Conservation (phyloP, 306 rosid species). For the Medicago truncatula region DNA sequence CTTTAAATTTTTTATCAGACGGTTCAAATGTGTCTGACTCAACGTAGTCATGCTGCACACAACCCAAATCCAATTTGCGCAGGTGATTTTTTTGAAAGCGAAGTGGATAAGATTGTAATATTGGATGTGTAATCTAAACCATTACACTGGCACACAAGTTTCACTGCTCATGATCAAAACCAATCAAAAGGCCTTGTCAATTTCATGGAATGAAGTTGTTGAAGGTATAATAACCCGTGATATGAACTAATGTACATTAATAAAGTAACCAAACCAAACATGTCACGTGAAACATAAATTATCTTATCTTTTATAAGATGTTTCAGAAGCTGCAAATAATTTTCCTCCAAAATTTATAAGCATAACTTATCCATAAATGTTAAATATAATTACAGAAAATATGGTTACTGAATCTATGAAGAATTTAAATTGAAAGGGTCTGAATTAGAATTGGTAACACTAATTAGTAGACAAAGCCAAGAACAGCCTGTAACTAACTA, state of each 20-base stretch:
- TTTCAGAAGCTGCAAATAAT: slow-evolving; percentile 27
- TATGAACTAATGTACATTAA: slow-evolving; percentile 35
- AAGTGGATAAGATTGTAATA: slow-evolving; percentile 35
- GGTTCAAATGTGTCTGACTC: background rate
- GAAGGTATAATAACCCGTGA: slow-evolving; percentile 52
- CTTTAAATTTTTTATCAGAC: background rate
- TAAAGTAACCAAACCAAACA: slow-evolving; percentile 42
- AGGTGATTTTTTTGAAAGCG: background rate
- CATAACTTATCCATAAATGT: slow-evolving; percentile 18
- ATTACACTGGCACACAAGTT: background rate
- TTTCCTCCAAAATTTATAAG: background rate
- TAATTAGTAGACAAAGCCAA: slow-evolving; percentile 50
- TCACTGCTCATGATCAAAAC: slow-evolving; percentile 17
- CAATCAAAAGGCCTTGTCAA: slow-evolving; percentile 26
- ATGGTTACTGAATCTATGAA: slow-evolving; percentile 42
- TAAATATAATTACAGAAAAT: slow-evolving; percentile 26
- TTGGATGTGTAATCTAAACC: background rate
- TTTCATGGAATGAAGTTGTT: slow-evolving; percentile 29
- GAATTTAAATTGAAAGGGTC: slow-evolving; percentile 49
- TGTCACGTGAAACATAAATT: slow-evolving; percentile 57
- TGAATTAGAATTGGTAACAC: slow-evolving; percentile 53
- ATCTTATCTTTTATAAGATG: slow-evolving; percentile 27
- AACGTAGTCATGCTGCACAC: background rate
- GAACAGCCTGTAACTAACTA: slow-evolving; percentile 51
- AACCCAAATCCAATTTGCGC: background rate